These are phyloP conservation scores for Didymella glomerata DNA, from an alignment of 2,329 filamentous ascomycete species.

Conservation along the genomic window DNA sequence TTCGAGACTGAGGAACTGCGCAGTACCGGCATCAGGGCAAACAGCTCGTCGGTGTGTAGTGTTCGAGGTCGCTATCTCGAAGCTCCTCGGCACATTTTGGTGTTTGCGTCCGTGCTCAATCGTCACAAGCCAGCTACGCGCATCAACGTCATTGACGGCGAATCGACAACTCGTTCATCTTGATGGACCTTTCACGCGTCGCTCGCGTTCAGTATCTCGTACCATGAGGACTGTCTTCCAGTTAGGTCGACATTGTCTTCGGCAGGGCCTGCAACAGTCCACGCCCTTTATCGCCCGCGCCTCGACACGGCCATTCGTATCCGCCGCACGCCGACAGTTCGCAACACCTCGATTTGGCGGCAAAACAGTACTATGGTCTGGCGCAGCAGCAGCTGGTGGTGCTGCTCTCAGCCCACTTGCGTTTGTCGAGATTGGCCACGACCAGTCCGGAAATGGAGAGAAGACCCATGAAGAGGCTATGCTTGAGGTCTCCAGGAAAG, in stretches of 20 bases:
- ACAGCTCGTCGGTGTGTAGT: background rate
- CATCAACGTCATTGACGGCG: constrained; percentile 36
- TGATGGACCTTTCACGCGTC: constrained; percentile 40
- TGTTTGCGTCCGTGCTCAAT: constrained; percentile 15
- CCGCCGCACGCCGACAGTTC: constrained; percentile 44
- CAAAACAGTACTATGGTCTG: constrained; percentile 45
- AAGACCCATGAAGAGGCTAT: constrained; percentile 85
- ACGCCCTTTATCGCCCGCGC: constrained; percentile 28
- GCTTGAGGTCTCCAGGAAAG: constrained; percentile 80
- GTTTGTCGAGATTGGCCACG: constrained; percentile 66
- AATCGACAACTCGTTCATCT: constrained; percentile 14
- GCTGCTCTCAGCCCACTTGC: constrained; percentile 62
- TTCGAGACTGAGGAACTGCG: background rate
- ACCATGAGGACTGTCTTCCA: constrained; percentile 61
- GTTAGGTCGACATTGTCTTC: constrained; percentile 60
- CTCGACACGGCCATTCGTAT: constrained; percentile 39
- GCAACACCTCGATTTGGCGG: constrained; percentile 47
- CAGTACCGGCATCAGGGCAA: background rate
- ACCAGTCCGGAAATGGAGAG: constrained; percentile 55
- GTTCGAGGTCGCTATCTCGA: background rate
- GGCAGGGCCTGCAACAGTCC: constrained; percentile 48
- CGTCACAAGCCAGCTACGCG: constrained; percentile 28
- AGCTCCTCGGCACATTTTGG: constrained; percentile 1
- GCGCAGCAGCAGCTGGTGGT: constrained; percentile 39
- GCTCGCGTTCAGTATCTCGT: constrained; percentile 32